Conservation (phyloP, 2,329 filamentous ascomycete genomes). For the Arthrobotrys megalospora region DNA sequence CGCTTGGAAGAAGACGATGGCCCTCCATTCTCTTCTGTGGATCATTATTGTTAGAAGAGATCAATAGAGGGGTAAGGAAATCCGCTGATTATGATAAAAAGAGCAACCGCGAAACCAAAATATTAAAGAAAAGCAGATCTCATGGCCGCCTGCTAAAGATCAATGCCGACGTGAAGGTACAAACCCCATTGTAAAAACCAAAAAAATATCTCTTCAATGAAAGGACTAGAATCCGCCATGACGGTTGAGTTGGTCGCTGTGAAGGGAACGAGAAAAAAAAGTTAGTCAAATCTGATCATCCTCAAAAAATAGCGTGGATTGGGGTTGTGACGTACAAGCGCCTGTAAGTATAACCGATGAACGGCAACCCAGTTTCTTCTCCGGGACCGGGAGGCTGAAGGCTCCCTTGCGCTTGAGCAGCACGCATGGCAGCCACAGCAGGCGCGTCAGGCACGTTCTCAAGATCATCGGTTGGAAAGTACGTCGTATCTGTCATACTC, state of each 20-base stretch:
- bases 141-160: conserved; percentile 55
- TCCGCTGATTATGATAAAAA: conserved; percentile 22
- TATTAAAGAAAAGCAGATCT: conserved; percentile 28
- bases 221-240: conserved; percentile 41
- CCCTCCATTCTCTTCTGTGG: conserved; percentile 17
- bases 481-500: conserved; percentile 94
- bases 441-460: conserved; percentile 79
- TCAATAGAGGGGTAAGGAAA: conserved; percentile 8
- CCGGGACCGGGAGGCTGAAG: conserved; percentile 77
- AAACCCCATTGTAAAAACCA: conserved; percentile 20
- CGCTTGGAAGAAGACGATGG: neutral
- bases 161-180: conserved; percentile 9
- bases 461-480: conserved; percentile 99
- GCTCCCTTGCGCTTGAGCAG: conserved; percentile 69
- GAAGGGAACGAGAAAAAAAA: neutral
- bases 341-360: conserved; percentile 98
- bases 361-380: conserved; percentile 90
- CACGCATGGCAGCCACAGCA: conserved; percentile 78
- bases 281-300: conserved; percentile 17
- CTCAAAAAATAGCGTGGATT: neutral
- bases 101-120: neutral
- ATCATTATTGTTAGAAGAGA: conserved; percentile 19
- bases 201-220: conserved; percentile 1
- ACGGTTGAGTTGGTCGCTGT: conserved; percentile 54
- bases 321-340: conserved; percentile 77